Evolutionary conservation across 305 asterid species (phyloP).

Genomic region (Solanum aculeatissimum): DNA sequence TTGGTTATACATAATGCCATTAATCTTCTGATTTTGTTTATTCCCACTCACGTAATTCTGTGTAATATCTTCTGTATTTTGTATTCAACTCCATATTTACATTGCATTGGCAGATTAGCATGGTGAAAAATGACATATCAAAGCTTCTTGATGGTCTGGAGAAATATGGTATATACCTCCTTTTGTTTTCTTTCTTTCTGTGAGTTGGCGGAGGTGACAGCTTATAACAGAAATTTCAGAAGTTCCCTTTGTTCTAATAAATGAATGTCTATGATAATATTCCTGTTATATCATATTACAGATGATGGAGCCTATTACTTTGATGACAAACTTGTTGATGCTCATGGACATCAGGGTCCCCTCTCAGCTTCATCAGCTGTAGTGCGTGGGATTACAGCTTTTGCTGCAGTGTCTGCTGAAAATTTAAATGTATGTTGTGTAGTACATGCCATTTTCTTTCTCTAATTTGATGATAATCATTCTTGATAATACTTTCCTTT

Average conservation of each 20-base stretch:
- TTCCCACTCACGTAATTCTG: not conserved
- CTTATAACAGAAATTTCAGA: not conserved
- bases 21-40: not conserved
- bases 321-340: slow-evolving; percentile 76
- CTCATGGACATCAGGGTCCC: slow-evolving; percentile 63
- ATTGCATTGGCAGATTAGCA: slow-evolving; percentile 42
- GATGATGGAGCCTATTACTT: slow-evolving; percentile 90
- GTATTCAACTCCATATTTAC: not conserved
- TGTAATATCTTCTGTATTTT: not conserved
- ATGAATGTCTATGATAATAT: not conserved
- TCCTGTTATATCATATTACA: slow-evolving; percentile 12
- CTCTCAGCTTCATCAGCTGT: slow-evolving; percentile 80
- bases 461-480: not conserved
- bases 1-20: not conserved
- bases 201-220: not conserved
- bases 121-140: slow-evolving; percentile 51
- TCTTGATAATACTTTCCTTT: not conserved
- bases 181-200: not conserved
- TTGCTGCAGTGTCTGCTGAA: slow-evolving; percentile 54
- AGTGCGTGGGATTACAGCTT: slow-evolving; percentile 70
- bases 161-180: slow-evolving; percentile 52
- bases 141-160: slow-evolving; percentile 85
- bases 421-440: slow-evolving; percentile 42
- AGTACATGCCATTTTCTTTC: not conserved
- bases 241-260: not conserved